A percentile compares a stretch with the other conserved stretches of the same genome.
Conservation (phyloP, 1,139 yeast species). For the Hemisphaericaspora xylofermentans region DNA sequence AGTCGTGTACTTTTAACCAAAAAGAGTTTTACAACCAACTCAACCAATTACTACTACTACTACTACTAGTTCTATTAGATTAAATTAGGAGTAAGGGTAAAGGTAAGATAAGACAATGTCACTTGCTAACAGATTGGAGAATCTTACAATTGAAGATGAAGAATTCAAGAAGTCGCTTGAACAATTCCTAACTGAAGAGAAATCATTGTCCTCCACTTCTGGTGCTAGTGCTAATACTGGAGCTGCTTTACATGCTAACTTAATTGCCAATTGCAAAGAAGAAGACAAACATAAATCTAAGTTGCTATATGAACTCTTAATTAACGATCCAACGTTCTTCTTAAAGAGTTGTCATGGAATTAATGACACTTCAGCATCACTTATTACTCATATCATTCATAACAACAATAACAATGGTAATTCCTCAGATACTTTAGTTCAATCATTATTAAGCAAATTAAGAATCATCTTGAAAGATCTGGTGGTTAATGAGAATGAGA, state of each 20-base stretch:
- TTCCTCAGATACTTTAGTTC: constrained; percentile 6
- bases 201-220: background rate
- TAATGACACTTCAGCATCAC: constrained; percentile 18
- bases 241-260: too few relatives aligned
- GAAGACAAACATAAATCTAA: constrained; percentile 11
- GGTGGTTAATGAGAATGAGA: too few relatives aligned
- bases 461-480: constrained; percentile 14
- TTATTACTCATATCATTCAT: constrained; percentile 4
- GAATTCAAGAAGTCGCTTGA: background rate
- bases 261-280: too few relatives aligned
- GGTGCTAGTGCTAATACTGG: too few relatives aligned
- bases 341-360: constrained; percentile 18
- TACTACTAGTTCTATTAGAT: too few relatives aligned
- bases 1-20: background rate
- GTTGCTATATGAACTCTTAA: constrained; percentile 19
- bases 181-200: background rate
- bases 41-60: too few relatives aligned
- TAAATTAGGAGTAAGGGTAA: too few relatives aligned
- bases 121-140: background rate
- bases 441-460: constrained; percentile 16
- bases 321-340: constrained; percentile 20
- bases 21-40: too few relatives aligned
- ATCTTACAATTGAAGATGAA: background rate
- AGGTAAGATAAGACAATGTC: background rate
- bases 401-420: background rate